Percentiles rank a stretch among this genome's conserved stretches.
Evolutionary conservation across 2,329 filamentous ascomycete species (phyloP).

Genomic region (Xylaria sp.): DNA sequence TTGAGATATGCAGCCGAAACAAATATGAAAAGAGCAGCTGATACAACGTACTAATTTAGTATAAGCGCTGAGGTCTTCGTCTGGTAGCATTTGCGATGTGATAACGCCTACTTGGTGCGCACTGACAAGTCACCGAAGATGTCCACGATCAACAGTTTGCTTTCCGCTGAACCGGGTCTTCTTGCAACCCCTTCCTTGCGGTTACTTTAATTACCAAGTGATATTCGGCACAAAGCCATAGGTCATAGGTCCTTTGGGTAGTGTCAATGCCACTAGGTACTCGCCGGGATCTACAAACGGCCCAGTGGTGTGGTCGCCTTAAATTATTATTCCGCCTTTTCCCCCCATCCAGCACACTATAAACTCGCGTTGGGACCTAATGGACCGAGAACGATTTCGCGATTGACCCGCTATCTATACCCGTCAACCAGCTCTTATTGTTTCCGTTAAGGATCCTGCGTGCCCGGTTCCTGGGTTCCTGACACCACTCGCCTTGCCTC

Average conservation of each 20-base stretch:
- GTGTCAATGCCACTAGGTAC: not conserved
- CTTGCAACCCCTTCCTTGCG: slow-evolving; percentile 5
- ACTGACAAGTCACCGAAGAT: slow-evolving; percentile 7
- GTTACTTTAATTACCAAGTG: slow-evolving; percentile 18
- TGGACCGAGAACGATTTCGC: slow-evolving; percentile 6
- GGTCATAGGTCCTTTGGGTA: slow-evolving; percentile 1
- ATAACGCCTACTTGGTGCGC: not conserved
- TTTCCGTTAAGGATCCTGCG: not conserved
- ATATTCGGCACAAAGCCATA: slow-evolving; percentile 5
- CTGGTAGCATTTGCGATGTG: slow-evolving; percentile 9
- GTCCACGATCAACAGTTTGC: slow-evolving; percentile 8
- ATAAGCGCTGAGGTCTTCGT: not conserved
- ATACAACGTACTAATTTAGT: slow-evolving; percentile 1
- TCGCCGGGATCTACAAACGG: slow-evolving; percentile 11
- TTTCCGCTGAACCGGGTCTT: slow-evolving; percentile 18
- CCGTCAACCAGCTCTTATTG: slow-evolving; percentile 4
- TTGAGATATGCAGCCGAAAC: slow-evolving; percentile 15
- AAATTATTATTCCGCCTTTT: slow-evolving; percentile 1
- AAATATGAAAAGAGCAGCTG: slow-evolving; percentile 13
- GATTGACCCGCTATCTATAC: slow-evolving; percentile 7
- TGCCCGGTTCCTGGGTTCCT: slow-evolving; percentile 15
- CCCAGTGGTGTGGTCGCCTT: not conserved
- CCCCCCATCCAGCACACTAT: not conserved
- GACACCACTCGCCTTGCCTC: not conserved
- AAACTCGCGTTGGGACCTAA: slow-evolving; percentile 4